Evolutionary conservation across 352 stramenopile species (phyloP).

Genomic region (Pythium coloratum): DNA sequence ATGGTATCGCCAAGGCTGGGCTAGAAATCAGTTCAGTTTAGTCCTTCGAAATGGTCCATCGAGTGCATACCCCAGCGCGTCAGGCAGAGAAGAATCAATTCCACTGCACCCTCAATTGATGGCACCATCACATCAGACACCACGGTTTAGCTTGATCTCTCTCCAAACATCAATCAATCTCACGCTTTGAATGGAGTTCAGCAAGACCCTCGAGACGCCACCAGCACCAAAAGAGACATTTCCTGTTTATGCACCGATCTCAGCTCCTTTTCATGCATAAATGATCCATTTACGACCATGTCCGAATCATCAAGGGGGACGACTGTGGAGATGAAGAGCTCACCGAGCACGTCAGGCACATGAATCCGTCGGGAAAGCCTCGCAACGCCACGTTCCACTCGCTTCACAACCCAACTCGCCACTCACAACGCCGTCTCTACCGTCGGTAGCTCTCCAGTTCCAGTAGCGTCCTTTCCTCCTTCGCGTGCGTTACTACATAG

Average conservation of each 20-base stretch:
- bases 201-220: background rate
- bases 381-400: background rate
- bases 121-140: background rate
- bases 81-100: background rate
- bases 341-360: conserved; percentile 11
- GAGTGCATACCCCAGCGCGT: background rate
- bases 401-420: conserved; percentile 10
- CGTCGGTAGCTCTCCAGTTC: background rate
- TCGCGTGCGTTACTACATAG: background rate
- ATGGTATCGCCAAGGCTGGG: too few species aligned
- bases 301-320: background rate
- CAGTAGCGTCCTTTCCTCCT: background rate
- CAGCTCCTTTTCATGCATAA: background rate
- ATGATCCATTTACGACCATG: background rate
- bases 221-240: background rate
- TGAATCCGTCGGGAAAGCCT: background rate
- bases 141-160: background rate
- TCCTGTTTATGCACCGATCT: background rate
- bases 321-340: background rate
- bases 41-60: too few species aligned
- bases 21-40: background rate
- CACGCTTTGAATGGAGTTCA: background rate
- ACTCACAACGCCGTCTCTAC: background rate
- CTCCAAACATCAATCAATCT: background rate
- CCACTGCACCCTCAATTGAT: background rate